These are phyloP conservation scores for Rhipidocladum racemiflorum DNA, from an alignment of 176 grass and related monocot species.

Conservation along the genomic window DNA sequence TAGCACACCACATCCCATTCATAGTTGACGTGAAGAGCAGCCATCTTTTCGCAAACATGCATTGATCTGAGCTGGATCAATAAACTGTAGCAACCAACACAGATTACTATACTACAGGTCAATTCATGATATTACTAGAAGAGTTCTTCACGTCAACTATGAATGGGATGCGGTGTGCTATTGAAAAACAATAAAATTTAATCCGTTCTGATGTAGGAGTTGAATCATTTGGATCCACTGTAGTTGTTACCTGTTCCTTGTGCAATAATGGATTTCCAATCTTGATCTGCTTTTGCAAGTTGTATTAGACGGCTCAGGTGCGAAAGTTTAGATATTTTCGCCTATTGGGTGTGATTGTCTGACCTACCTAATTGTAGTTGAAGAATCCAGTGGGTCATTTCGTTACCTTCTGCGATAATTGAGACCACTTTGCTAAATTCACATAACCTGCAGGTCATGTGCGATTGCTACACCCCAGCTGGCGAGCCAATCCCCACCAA, in stretches of 20 bases:
- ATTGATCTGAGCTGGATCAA: background rate
- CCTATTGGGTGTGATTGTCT: background rate
- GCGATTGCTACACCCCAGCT: slow-evolving; percentile 95
- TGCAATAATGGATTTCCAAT: background rate
- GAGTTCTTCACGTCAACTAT: slow-evolving; percentile 2
- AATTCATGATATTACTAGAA: background rate
- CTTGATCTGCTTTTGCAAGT: background rate
- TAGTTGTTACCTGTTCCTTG: background rate
- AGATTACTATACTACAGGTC: background rate
- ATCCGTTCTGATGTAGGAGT: background rate
- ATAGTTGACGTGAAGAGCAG: background rate
- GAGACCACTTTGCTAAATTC: slow-evolving; percentile 24
- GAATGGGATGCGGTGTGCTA: background rate
- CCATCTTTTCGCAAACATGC: background rate
- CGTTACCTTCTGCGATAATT: background rate
- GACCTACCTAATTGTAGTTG: slow-evolving; percentile 25
- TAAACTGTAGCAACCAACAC: background rate
- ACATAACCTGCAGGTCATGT: slow-evolving; percentile 71
- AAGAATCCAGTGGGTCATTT: slow-evolving; percentile 3
- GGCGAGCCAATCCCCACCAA: slow-evolving; percentile 93
- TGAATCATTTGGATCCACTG: background rate
- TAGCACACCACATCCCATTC: background rate
- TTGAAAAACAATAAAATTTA: background rate
- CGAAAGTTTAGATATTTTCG: background rate
- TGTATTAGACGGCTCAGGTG: background rate